Percentiles rank a stretch among this genome's conserved stretches.
These are phyloP conservation scores for Botrytis hyacinthi DNA, from an alignment of 2,329 filamentous ascomycete species.

Conservation along the genomic window DNA sequence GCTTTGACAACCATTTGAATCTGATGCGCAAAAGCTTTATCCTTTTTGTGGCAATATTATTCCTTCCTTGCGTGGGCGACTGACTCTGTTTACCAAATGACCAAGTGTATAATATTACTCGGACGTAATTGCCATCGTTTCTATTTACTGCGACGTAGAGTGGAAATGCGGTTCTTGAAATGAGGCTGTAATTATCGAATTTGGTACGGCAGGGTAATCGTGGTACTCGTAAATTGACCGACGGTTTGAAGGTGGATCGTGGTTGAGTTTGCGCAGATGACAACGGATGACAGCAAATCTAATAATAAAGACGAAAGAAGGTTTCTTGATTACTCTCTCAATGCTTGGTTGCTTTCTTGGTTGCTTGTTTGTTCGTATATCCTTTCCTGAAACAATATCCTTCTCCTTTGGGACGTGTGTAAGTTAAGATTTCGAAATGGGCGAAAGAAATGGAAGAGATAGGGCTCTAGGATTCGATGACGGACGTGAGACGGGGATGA, in stretches of 20 bases:
- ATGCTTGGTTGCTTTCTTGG: neutral
- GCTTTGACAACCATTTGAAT: constrained; percentile 36
- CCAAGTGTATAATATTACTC: neutral
- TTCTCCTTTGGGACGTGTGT: neutral
- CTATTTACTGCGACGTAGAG: neutral
- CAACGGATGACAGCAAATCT: neutral
- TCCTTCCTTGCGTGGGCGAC: neutral
- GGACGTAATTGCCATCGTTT: constrained; percentile 1
- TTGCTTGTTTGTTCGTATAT: neutral
- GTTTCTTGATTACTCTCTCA: neutral
- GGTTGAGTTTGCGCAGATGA: constrained; percentile 7
- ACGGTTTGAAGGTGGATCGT: constrained; percentile 6
- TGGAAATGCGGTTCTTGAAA: neutral
- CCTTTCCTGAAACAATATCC: neutral
- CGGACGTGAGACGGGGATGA: constrained; percentile 9
- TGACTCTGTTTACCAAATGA: neutral
- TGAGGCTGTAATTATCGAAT: neutral
- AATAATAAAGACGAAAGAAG: neutral
- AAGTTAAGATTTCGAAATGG: neutral
- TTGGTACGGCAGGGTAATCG: constrained; percentile 6
- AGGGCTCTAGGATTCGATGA: neutral
- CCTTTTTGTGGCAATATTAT: neutral
- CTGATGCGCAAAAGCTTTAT: constrained; percentile 7
- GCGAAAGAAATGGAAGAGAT: neutral
- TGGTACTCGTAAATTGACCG: neutral